A percentile compares a stretch with the other conserved stretches of the same genome.
Conservation (phyloP, 495 filamentous ascomycete species). For the Penicillium cosmopolitanum region DNA sequence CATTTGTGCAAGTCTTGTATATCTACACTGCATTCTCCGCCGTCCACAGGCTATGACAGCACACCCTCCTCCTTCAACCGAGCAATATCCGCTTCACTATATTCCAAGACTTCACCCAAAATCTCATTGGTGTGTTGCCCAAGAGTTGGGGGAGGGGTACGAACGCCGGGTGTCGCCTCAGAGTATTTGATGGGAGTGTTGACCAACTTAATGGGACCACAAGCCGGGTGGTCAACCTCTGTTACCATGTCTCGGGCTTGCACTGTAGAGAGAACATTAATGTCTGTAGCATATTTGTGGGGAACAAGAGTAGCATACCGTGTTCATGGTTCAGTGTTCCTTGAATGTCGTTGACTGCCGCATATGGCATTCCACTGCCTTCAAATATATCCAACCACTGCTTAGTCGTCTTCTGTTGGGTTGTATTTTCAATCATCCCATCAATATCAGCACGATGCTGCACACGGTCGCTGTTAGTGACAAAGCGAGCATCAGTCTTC, state of each 20-base stretch:
- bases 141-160: conserved; percentile 80
- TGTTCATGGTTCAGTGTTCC: conserved; percentile 83
- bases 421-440: conserved; percentile 72
- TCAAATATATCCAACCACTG: conserved; percentile 91
- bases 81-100: conserved; percentile 63
- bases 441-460: conserved; percentile 77
- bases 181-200: conserved; percentile 98
- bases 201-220: conserved; percentile 85
- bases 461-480: conserved; percentile 81
- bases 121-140: conserved; percentile 94
- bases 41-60: conserved; percentile 49
- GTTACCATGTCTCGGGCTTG: conserved; percentile 84
- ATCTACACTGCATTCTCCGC: neutral
- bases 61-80: conserved; percentile 69
- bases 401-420: conserved; percentile 75
- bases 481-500: conserved; percentile 74
- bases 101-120: conserved; percentile 65
- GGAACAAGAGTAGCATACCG: conserved; percentile 42
- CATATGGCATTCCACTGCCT: conserved; percentile 91
- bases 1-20: neutral
- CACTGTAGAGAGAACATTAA: conserved; percentile 48
- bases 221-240: conserved; percentile 79
- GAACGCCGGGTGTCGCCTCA: conserved; percentile 73
- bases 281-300: neutral
- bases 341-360: conserved; percentile 91